phyloP scores from a whole-genome alignment of 768 basidiomycete genomes.

The Imleria badia region DNA sequence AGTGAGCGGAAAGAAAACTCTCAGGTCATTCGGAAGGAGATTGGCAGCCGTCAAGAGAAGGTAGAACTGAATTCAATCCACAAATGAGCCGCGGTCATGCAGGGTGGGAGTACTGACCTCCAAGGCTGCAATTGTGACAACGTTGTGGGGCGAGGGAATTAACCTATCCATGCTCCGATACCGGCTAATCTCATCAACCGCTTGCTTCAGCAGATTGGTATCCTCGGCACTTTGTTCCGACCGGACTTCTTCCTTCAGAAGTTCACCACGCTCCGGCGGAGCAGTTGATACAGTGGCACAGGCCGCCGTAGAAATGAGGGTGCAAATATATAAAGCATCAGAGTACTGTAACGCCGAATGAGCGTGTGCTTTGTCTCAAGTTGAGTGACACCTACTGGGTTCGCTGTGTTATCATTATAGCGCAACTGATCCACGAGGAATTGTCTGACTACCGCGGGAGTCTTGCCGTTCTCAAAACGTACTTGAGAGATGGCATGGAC shows the following conservation, averaged over 20 bases:
- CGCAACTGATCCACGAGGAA: conserved; percentile 92
- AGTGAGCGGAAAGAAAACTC: conserved; percentile 83
- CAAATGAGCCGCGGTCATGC: conserved; percentile 2
- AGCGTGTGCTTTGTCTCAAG: neutral
- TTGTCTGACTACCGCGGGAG: conserved; percentile 79
- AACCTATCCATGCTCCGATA: conserved; percentile 94
- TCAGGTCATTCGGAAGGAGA: conserved; percentile 73
- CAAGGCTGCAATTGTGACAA: conserved; percentile 85
- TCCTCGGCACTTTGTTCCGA: conserved; percentile 70
- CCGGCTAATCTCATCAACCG: conserved; percentile 79
- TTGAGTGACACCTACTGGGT: conserved; percentile 56
- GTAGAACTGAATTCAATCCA: conserved; percentile 57
- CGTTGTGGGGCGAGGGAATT: conserved; percentile 92
- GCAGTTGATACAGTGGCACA: conserved; percentile 75
- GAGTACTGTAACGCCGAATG: conserved; percentile 58
- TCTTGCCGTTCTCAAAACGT: conserved; percentile 84
- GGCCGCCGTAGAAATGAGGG: conserved; percentile 79
- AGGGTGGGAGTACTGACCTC: conserved; percentile 57
- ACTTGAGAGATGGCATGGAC: conserved; percentile 83
- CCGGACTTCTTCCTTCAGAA: conserved; percentile 65
- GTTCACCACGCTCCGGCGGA: conserved; percentile 78
- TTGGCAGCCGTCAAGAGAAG: conserved; percentile 74
- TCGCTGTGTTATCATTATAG: conserved; percentile 93
- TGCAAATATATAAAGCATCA: conserved; percentile 88
- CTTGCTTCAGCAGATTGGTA: conserved; percentile 66